Conservation (phyloP, 805 yeast genomes). For the Candida parachauliodes region DNA sequence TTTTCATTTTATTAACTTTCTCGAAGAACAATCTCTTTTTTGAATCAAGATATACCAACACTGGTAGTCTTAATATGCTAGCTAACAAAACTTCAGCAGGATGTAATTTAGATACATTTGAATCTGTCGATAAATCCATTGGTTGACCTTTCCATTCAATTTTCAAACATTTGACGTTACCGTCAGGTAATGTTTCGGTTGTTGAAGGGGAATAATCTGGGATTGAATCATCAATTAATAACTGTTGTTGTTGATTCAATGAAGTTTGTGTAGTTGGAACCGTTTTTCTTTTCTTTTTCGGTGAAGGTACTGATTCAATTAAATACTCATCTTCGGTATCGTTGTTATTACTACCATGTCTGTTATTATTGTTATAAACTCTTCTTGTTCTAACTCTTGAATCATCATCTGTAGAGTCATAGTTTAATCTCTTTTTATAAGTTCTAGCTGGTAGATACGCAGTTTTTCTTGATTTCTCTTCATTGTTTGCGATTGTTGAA, state of each 20-base stretch:
- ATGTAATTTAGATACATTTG: conserved; percentile 67
- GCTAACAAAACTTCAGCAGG: conserved; percentile 90
- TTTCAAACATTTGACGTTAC: conserved; percentile 64
- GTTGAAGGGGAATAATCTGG: conserved; percentile 83
- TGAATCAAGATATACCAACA: conserved; percentile 69
- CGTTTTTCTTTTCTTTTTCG: conserved; percentile 33
- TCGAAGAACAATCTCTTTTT: conserved; percentile 80
- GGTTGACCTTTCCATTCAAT: conserved; percentile 99
- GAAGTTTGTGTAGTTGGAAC: conserved; percentile 21
- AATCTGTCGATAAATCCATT: conserved; percentile 82
- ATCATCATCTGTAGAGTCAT: conserved; percentile 22
- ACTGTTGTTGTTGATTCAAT: conserved; percentile 38
- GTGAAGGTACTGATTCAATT: conserved; percentile 6
- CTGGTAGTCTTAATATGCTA: conserved; percentile 83
- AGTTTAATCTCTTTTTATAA: conserved; percentile 17
- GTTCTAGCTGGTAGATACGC: conserved; percentile 12
- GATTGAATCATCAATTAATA: conserved; percentile 62
- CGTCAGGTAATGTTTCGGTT: conserved; percentile 54
- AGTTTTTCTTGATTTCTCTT: conserved; percentile 7
- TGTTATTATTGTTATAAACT: conserved; percentile 42
- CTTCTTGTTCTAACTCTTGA: conserved; percentile 63
- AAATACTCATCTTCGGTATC: conserved; percentile 12
- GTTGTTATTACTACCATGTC: conserved; percentile 29
- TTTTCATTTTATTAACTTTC: conserved; percentile 71
- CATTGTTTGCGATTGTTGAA: conserved; percentile 23